Conservation (phyloP, 345 rosid species). For the Reutealis trisperma region DNA sequence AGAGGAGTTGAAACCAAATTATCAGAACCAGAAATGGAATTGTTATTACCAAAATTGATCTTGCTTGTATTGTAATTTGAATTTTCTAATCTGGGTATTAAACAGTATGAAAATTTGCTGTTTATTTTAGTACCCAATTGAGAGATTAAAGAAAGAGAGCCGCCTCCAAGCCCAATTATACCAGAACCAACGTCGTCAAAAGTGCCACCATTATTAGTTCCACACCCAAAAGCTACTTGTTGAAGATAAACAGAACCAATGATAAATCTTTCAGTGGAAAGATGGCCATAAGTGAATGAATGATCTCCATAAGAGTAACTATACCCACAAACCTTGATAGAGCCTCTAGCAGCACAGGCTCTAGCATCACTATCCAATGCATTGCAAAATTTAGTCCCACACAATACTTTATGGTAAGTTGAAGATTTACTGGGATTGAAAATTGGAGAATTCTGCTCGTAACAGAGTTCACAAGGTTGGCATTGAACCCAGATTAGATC, state of each 20-base stretch:
- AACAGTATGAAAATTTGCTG: conserved; percentile 58
- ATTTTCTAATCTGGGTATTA: conserved; percentile 39
- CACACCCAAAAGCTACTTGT: conserved; percentile 49
- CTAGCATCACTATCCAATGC: conserved; percentile 15
- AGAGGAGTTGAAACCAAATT: conserved; percentile 42
- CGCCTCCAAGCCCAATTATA: conserved; percentile 65
- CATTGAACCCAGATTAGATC: conserved; percentile 70
- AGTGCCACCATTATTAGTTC: conserved; percentile 42
- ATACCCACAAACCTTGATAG: conserved; percentile 41
- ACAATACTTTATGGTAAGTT: conserved; percentile 31
- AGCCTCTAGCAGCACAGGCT: conserved; percentile 32
- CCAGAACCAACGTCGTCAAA: conserved; percentile 55
- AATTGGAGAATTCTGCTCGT: conserved; percentile 41
- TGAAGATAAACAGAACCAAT: conserved; percentile 30
- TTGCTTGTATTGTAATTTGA: conserved; percentile 32
- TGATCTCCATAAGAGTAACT: conserved; percentile 49
- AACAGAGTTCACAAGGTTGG: conserved; percentile 57
- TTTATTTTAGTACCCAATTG: conserved; percentile 41
- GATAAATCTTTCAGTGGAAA: conserved; percentile 46
- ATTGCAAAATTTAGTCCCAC: conserved; percentile 41
- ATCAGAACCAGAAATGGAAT: conserved; percentile 14
- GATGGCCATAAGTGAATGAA: conserved; percentile 40
- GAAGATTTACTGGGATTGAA: conserved; percentile 58
- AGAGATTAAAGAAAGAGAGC: conserved; percentile 49
- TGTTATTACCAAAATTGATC: conserved; percentile 47